Evolutionary conservation across 257 asterid species (phyloP).

Genomic region (Solanum medicagineum): DNA sequence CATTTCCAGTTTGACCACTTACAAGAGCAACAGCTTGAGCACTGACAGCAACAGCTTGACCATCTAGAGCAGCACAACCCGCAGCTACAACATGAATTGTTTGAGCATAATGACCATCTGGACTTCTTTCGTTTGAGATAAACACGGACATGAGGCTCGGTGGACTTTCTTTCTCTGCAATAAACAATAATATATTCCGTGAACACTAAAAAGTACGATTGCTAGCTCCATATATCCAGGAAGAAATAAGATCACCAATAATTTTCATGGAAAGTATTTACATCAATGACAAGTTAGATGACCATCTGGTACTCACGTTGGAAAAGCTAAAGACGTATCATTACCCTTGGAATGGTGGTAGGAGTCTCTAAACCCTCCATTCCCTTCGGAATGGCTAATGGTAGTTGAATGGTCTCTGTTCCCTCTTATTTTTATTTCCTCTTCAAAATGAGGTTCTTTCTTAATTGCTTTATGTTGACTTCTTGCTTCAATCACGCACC

Average conservation of each 20-base stretch:
- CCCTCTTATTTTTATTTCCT: neutral
- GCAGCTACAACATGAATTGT: neutral
- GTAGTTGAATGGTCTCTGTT: neutral
- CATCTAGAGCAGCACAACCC: neutral
- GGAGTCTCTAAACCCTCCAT: conserved; percentile 1
- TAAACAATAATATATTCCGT: neutral
- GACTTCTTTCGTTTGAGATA: neutral
- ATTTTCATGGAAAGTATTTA: neutral
- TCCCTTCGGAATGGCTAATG: neutral
- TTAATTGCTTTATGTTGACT: neutral
- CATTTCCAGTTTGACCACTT: neutral
- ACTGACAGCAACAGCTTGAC: neutral
- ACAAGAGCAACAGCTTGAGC: neutral
- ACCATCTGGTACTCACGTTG: conserved; percentile 25
- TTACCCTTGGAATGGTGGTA: conserved; percentile 3
- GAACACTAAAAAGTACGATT: neutral
- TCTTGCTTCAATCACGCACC: conserved; percentile 1
- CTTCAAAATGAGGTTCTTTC: conserved; percentile 8
- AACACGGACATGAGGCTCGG: neutral
- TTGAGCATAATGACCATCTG: neutral
- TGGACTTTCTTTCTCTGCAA: neutral
- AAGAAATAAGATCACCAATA: neutral
- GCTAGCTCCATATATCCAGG: neutral
- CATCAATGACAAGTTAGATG: neutral
- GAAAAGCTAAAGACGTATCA: conserved; percentile 8